These are phyloP conservation scores for Globisporangium ultimum DNA, from an alignment of 352 stramenopile species.

Conservation along the genomic window DNA sequence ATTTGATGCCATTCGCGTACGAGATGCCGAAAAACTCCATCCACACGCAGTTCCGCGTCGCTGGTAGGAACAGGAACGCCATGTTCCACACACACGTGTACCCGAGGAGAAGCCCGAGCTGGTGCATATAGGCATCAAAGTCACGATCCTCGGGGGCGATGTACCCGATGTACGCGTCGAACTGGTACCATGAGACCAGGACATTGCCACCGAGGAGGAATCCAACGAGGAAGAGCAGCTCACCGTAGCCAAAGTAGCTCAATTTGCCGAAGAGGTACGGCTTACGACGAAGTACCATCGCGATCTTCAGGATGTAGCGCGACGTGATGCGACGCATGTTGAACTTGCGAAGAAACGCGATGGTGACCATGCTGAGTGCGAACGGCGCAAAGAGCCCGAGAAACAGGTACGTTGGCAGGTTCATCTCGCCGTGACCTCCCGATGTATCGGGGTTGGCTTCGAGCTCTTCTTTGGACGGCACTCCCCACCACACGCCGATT, in stretches of 20 bases:
- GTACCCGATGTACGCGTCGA: conserved; percentile 12
- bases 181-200: conserved; percentile 15
- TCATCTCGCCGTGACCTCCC: conserved; percentile 20
- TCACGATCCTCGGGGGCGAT: not conserved
- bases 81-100: conserved; percentile 36
- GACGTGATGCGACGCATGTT: conserved; percentile 22
- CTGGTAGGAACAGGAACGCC: conserved; percentile 31
- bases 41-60: conserved; percentile 32
- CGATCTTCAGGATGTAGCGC: conserved; percentile 4
- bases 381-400: conserved; percentile 14
- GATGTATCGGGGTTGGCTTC: conserved; percentile 8
- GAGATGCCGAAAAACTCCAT: conserved; percentile 36
- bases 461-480: conserved; percentile 11
- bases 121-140: conserved; percentile 7
- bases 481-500: conserved; percentile 19
- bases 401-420: conserved; percentile 20
- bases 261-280: conserved; percentile 11
- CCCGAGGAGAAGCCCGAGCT: conserved; percentile 16
- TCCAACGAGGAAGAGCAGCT: conserved; percentile 19
- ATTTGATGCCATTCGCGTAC: conserved; percentile 35
- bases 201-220: conserved; percentile 23
- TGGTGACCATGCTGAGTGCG: conserved; percentile 1
- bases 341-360: conserved; percentile 11
- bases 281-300: conserved; percentile 20
- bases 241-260: conserved; percentile 14